Evolutionary conservation across 495 filamentous ascomycete genomes (phyloP).

Genomic region (Hypoxylon intermedium): DNA sequence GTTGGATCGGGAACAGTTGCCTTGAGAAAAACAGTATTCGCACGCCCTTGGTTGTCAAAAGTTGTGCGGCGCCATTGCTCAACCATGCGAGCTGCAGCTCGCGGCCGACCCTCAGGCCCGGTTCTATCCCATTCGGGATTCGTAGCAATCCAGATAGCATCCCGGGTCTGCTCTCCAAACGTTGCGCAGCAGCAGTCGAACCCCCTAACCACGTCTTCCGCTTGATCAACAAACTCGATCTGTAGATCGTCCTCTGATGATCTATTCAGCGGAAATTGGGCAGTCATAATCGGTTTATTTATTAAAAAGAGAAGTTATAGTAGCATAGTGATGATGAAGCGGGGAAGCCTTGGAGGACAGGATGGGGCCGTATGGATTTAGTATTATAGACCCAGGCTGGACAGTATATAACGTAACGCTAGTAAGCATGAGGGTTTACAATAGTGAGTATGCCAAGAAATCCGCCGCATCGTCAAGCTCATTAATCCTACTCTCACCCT

Average conservation of each 20-base stretch:
- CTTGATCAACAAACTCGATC: slow-evolving; percentile 33
- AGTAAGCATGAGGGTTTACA: slow-evolving; percentile 1
- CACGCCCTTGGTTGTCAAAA: slow-evolving; percentile 44
- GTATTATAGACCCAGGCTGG: too few species aligned
- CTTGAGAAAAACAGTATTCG: slow-evolving; percentile 54
- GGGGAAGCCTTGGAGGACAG: slow-evolving; percentile 5
- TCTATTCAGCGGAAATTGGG: too few species aligned
- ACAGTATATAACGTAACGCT: slow-evolving; percentile 1
- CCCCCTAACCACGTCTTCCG: slow-evolving; percentile 23
- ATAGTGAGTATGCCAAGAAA: slow-evolving; percentile 13
- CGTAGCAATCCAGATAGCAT: slow-evolving; percentile 52
- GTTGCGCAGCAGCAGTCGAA: slow-evolving; percentile 39
- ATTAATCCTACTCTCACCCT: too few species aligned
- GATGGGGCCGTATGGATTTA: neutral
- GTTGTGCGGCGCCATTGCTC: slow-evolving; percentile 41
- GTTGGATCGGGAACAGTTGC: slow-evolving; percentile 45
- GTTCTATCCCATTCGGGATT: slow-evolving; percentile 54
- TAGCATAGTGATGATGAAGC: slow-evolving; percentile 1
- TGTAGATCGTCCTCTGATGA: slow-evolving; percentile 6
- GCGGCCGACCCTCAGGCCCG: slow-evolving; percentile 36
- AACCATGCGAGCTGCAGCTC: slow-evolving; percentile 40
- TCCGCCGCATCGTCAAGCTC: neutral
- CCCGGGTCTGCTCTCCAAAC: slow-evolving; percentile 51
- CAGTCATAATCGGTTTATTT: too few species aligned
- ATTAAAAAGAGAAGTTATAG: neutral